Evolutionary conservation across 345 rosid species (phyloP), one percentile per base, ranked within the genome.

Genomic region (Cardamine occulta): DNA sequence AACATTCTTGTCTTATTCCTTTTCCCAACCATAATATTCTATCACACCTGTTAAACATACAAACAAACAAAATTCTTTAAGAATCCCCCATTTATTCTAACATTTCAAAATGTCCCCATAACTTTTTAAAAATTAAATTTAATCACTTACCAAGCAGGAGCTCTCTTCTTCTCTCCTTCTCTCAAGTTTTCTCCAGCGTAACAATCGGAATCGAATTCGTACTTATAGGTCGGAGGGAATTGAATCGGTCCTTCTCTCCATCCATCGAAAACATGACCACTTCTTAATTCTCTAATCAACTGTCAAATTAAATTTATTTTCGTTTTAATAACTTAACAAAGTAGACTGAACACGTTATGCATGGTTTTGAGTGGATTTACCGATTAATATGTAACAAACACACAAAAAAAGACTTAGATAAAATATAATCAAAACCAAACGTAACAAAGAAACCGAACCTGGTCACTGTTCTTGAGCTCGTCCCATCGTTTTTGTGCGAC

Each of bases 151-250:
- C 99, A 96, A 42, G 99, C 99, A 1, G 99, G 99, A 60, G 99
- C 88, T 87, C 99, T 89, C 80, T 70, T 87, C 87, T 91, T 93
- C 79, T 93, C 96, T 66, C 91, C 96, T 80, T 93, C 99, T 82
- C 60, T 89, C 28, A 85, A 82, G 66, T 62, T 79, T 79, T 91
- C 98, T n/a, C 99, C 99, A 6, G 88, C 87, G 39, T 91, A 93
- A 83, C 86, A 82, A 47, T 88, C 96, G 0, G 96, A 79, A 66
- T 96, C 88, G 29, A 89, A 83, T 82, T 93, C 97, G n/a, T 93
- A 93, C 49, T 96, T 96, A 81, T 96, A 96, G 14, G 99, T 93
- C 8, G 98, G 99, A 26, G 99, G 91, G 74, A 96, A 96, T 66
- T 83, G 74, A 74, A 93, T 91, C 4, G 61, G 24, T 18, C 99